phyloP scores from a whole-genome alignment of 169 alveolate genomes.

The Plasmodium vinckei region DNA sequence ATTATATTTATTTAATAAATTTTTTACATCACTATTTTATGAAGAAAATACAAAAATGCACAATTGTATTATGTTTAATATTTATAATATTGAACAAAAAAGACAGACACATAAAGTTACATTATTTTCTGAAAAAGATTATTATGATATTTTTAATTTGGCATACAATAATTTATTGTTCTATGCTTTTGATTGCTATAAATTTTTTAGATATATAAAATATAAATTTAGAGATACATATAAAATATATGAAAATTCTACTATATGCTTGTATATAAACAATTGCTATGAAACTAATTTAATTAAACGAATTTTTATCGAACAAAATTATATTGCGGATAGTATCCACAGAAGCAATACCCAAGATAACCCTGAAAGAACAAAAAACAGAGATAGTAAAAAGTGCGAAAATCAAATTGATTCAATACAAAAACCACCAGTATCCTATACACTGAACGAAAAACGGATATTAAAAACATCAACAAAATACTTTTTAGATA shows the following conservation, averaged over 20 bases:
- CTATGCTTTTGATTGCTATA: slow-evolving; percentile 67
- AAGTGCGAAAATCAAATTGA: not conserved
- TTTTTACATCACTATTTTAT: slow-evolving; percentile 53
- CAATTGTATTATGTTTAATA: slow-evolving; percentile 68
- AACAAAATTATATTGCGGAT: slow-evolving; percentile 25
- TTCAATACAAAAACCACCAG: too few relatives aligned
- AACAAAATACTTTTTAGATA: slow-evolving; percentile 42
- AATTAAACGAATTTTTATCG: slow-evolving; percentile 42
- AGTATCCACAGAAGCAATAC: not conserved
- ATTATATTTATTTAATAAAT: slow-evolving; percentile 53
- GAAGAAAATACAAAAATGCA: slow-evolving; percentile 47
- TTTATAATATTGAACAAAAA: slow-evolving; percentile 55
- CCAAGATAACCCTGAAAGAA: not conserved
- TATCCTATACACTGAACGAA: slow-evolving; percentile 13
- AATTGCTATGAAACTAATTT: slow-evolving; percentile 58
- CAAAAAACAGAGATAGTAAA: not conserved
- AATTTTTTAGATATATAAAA: slow-evolving; percentile 33
- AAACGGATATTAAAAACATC: slow-evolving; percentile 51
- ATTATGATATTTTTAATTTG: slow-evolving; percentile 21
- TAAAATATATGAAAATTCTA: slow-evolving; percentile 69
- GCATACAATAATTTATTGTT: slow-evolving; percentile 55
- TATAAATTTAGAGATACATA: slow-evolving; percentile 29
- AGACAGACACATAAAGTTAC: slow-evolving; percentile 71
- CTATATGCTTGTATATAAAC: slow-evolving; percentile 42
- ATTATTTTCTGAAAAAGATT: slow-evolving; percentile 44